Evolutionary conservation across 495 filamentous ascomycete genomes (phyloP).

Genomic region (Penicillium odoratum): DNA sequence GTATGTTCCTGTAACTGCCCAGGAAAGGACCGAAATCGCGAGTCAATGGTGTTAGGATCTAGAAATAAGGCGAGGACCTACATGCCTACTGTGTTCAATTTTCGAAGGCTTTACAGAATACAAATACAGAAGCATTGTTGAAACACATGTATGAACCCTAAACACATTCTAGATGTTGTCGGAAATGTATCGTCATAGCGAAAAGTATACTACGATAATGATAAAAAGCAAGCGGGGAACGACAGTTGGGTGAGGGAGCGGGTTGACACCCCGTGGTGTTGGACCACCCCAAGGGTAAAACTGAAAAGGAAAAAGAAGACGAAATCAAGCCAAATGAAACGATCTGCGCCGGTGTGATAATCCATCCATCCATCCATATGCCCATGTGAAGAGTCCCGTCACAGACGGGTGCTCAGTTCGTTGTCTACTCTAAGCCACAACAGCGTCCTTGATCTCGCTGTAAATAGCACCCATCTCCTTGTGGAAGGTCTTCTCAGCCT

Average conservation of each 20-base stretch:
- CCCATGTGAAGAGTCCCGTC: conserved; percentile 22
- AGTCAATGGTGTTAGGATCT: conserved; percentile 24
- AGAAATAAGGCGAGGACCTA: conserved; percentile 5
- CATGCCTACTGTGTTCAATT: neutral
- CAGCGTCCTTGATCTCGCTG: conserved; percentile 48
- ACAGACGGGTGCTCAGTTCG: conserved; percentile 20
- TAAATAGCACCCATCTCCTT: conserved; percentile 46
- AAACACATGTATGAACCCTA: conserved; percentile 5
- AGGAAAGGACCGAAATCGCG: conserved; percentile 9
- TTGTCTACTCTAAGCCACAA: conserved; percentile 37
- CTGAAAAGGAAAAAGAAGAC: conserved; percentile 12
- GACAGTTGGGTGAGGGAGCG: conserved; percentile 25
- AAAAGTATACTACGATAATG: conserved; percentile 36
- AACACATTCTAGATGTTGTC: conserved; percentile 31
- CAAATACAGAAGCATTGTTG: neutral
- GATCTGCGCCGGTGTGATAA: conserved; percentile 35
- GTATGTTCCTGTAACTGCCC: conserved; percentile 23
- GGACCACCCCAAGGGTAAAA: conserved; percentile 16
- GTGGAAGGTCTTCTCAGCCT: conserved; percentile 39
- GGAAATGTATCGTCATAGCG: conserved; percentile 26
- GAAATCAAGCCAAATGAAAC: conserved; percentile 25
- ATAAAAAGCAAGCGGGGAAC: conserved; percentile 19
- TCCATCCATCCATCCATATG: conserved; percentile 34
- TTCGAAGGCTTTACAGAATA: neutral
- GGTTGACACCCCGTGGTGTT: conserved; percentile 18